These are phyloP conservation scores for Pichia deserticola DNA, from an alignment of 805 yeast genomes.

Conservation along the genomic window DNA sequence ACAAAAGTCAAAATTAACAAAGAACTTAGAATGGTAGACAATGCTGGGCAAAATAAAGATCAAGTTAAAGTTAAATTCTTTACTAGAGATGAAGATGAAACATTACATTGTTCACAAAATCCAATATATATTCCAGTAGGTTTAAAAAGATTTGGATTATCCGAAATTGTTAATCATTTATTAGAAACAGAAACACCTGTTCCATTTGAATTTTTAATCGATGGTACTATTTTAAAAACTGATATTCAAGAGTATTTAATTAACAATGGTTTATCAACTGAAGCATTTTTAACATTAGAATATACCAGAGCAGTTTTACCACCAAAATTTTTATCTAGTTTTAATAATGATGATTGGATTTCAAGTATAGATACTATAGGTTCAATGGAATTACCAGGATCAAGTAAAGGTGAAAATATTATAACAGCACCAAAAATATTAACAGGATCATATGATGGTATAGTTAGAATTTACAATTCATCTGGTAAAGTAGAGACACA, in stretches of 20 bases:
- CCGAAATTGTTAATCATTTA: slow-evolving; percentile 92
- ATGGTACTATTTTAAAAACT: slow-evolving; percentile 72
- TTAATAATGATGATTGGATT: slow-evolving; percentile 92
- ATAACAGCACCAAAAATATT: slow-evolving; percentile 51
- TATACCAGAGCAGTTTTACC: slow-evolving; percentile 91
- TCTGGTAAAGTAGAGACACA: slow-evolving; percentile 77
- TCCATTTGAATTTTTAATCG: slow-evolving; percentile 89
- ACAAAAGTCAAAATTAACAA: too few species aligned
- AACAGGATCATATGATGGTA: slow-evolving; percentile 86
- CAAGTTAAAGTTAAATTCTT: slow-evolving; percentile 77
- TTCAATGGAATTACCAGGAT: slow-evolving; percentile 27
- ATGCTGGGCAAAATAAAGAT: slow-evolving; percentile 7
- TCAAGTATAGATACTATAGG: slow-evolving; percentile 55
- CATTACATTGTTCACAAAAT: slow-evolving; percentile 64
- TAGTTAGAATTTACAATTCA: slow-evolving; percentile 81
- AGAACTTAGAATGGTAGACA: slow-evolving; percentile 9
- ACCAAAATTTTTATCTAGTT: slow-evolving; percentile 85
- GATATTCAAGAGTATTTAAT: slow-evolving; percentile 75
- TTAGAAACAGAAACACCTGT: slow-evolving; percentile 55
- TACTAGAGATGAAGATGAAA: slow-evolving; percentile 76
- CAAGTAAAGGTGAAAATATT: slow-evolving; percentile 22
- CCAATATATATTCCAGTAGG: slow-evolving; percentile 85
- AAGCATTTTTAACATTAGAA: slow-evolving; percentile 71
- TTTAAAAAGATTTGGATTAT: slow-evolving; percentile 82
- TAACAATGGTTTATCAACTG: slow-evolving; percentile 72